Evolutionary conservation across 2,329 filamentous ascomycete genomes (phyloP).

Genomic region (Macrophomina tecta): DNA sequence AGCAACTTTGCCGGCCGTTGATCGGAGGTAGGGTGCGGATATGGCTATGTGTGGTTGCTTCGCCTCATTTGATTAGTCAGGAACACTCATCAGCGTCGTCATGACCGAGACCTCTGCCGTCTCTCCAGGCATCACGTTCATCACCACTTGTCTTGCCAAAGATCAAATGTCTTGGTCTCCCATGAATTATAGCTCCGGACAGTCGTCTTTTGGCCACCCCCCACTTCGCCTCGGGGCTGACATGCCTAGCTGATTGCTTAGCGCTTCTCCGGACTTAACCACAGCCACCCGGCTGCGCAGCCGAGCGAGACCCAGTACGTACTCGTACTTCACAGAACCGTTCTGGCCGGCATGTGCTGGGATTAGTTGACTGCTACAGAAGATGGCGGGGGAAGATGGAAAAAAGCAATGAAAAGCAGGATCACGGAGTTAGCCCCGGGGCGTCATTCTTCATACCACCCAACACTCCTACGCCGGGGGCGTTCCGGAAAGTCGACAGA

Average conservation of each 20-base stretch:
- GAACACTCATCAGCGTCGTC: neutral
- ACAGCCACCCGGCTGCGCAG: slow-evolving; percentile 12
- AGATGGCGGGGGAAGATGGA: neutral
- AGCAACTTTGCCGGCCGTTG: slow-evolving; percentile 7
- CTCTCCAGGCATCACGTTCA: neutral
- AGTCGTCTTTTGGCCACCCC: slow-evolving; percentile 11
- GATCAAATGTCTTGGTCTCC: neutral
- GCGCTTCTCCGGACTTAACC: neutral
- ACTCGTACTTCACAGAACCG: neutral
- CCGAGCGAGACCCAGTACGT: slow-evolving; percentile 1
- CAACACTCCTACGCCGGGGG: neutral
- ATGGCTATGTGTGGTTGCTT: neutral
- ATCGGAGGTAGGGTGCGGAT: neutral
- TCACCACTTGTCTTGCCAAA: neutral
- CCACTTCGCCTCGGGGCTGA: neutral
- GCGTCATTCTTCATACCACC: neutral
- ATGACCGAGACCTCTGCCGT: neutral
- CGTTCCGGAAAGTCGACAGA: neutral
- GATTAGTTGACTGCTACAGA: too few relatives aligned
- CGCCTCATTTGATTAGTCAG: neutral
- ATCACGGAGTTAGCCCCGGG: neutral
- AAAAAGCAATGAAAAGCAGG: slow-evolving; percentile 4
- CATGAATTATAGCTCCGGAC: neutral
- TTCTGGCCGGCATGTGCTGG: neutral
- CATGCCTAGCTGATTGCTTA: neutral